Conservation (phyloP, 768 basidiomycete species). For the Calocybe cyanea region DNA sequence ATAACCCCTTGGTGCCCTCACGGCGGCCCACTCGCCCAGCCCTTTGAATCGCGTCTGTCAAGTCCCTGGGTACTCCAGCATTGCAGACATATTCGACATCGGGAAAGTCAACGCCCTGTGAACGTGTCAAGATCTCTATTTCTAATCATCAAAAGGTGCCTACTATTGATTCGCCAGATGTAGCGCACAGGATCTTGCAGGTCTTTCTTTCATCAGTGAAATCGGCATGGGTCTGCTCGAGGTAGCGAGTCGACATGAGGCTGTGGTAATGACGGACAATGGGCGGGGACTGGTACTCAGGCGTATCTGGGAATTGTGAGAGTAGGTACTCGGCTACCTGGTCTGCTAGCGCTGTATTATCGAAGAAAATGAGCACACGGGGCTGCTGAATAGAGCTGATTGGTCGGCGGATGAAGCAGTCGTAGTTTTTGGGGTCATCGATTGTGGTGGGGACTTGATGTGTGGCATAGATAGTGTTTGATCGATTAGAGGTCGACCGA, state of each 20-base stretch:
- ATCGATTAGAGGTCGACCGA: constrained; percentile 19
- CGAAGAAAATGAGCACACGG: constrained; percentile 15
- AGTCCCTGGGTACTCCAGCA: constrained; percentile 12
- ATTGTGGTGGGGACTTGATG: constrained; percentile 20
- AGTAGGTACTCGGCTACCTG: constrained; percentile 7
- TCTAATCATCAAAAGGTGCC: constrained; percentile 1
- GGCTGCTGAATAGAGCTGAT: constrained; percentile 13
- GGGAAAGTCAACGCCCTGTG: constrained; percentile 20
- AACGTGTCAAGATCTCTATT: not conserved
- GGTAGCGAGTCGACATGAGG: constrained; percentile 24
- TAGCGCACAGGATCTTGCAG: constrained; percentile 23
- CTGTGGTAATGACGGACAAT: constrained; percentile 24
- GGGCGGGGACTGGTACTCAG: constrained; percentile 1
- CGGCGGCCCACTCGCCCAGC: constrained; percentile 15
- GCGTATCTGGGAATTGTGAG: constrained; percentile 11
- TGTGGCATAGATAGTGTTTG: constrained; percentile 26
- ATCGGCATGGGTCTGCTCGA: constrained; percentile 13
- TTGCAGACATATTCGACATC: constrained; percentile 20
- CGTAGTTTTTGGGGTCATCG: constrained; percentile 20
- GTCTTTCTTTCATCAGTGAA: constrained; percentile 13
- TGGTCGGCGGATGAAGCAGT: constrained; percentile 19
- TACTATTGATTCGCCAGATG: constrained; percentile 21
- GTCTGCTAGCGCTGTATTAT: not conserved
- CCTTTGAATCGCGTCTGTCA: constrained; percentile 16
- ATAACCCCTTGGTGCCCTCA: constrained; percentile 7